Conservation (phyloP, 768 basidiomycete species). For the Rhizopogon rudus region DNA sequence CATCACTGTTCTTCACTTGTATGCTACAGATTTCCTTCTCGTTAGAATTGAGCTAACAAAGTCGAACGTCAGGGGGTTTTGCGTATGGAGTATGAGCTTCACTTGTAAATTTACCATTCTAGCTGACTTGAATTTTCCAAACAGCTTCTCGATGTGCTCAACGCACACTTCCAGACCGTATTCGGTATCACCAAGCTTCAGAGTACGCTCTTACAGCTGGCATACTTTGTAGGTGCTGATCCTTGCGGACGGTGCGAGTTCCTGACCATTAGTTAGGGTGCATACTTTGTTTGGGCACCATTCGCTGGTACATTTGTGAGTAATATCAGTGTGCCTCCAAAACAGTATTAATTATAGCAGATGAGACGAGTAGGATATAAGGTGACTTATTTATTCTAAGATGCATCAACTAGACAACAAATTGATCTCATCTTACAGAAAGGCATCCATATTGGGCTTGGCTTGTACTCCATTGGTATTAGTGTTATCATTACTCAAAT, state of each 20-base stretch:
- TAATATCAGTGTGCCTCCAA: slow-evolving; percentile 6
- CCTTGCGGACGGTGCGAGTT: background rate
- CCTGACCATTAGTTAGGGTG: slow-evolving; percentile 33
- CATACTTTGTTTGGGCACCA: slow-evolving; percentile 58
- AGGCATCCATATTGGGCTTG: slow-evolving; percentile 60
- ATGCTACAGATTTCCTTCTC: slow-evolving; percentile 13
- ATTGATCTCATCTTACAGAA: slow-evolving; percentile 26
- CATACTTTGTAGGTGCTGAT: slow-evolving; percentile 53
- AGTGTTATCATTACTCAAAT: background rate
- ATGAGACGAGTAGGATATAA: slow-evolving; percentile 67
- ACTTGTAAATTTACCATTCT: slow-evolving; percentile 2
- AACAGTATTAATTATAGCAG: slow-evolving; percentile 24
- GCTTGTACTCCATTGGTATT: slow-evolving; percentile 51
- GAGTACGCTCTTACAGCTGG: slow-evolving; percentile 70
- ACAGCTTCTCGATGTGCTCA: slow-evolving; percentile 62
- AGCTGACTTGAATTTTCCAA: background rate
- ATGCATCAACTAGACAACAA: background rate
- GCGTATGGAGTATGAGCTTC: slow-evolving; percentile 50
- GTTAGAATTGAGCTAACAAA: background rate
- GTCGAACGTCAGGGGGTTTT: slow-evolving; percentile 48
- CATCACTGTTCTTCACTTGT: slow-evolving; percentile 75
- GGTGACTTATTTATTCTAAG: slow-evolving; percentile 20
- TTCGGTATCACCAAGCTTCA: slow-evolving; percentile 65
- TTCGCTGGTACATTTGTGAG: slow-evolving; percentile 53
- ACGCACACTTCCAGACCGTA: slow-evolving; percentile 69